Conservation (phyloP, 2,329 filamentous ascomycete species). For the Chalaropsis thielavioides region DNA sequence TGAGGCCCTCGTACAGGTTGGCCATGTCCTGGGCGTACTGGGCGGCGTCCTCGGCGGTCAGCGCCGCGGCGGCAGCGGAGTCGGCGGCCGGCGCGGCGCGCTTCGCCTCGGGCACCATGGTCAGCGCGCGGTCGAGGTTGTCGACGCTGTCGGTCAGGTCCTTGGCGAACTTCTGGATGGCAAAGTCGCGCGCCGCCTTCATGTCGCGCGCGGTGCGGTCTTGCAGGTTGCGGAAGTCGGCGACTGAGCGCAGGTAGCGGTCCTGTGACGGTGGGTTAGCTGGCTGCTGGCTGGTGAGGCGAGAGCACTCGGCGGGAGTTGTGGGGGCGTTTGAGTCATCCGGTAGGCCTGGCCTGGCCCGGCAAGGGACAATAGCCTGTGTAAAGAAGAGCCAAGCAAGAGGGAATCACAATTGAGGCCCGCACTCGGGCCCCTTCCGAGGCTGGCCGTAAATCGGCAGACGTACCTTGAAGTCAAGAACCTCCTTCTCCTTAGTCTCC, state of each 20-base stretch:
- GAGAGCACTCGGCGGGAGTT: not conserved
- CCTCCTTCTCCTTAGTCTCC: constrained; percentile 38
- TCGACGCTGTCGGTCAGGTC: constrained; percentile 92
- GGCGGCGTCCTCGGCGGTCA: constrained; percentile 17
- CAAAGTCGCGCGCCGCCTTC: constrained; percentile 75
- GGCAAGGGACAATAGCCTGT: not conserved
- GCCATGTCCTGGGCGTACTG: constrained; percentile 55
- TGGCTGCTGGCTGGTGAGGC: not conserved
- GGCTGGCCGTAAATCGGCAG: not conserved
- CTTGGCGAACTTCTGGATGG: constrained; percentile 87
- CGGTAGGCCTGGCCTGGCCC: not conserved
- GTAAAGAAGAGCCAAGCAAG: not conserved
- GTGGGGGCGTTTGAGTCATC: no score
- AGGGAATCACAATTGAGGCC: not conserved
- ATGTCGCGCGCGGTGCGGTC: constrained; percentile 86
- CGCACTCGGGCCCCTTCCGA: not conserved
- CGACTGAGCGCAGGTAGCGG: constrained; percentile 83
- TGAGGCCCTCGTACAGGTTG: constrained; percentile 74
- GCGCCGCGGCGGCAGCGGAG: constrained; percentile 31
- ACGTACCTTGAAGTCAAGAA: constrained; percentile 69
- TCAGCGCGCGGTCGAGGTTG: constrained; percentile 87
- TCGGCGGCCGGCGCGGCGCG: not conserved
- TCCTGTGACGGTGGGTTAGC: constrained; percentile 42
- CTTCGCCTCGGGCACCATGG: constrained; percentile 62
- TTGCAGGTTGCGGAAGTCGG: constrained; percentile 96